Percentiles rank a stretch among this genome's conserved stretches.
Evolutionary conservation across 2,329 filamentous ascomycete genomes (phyloP).

Genomic region (Truncatella angustata): DNA sequence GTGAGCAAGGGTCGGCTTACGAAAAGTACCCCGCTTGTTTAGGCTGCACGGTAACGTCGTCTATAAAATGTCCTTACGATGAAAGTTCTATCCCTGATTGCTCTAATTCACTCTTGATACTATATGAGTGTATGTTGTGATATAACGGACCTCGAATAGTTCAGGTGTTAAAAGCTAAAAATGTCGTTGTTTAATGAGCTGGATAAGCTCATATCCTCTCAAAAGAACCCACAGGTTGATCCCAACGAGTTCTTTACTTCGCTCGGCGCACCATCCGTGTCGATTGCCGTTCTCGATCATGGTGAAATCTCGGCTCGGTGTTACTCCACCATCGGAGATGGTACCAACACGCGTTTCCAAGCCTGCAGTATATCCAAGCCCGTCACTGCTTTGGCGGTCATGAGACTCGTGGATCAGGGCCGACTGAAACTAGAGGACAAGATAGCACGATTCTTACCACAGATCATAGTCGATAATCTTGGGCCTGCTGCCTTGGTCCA

Average conservation of each 20-base stretch:
- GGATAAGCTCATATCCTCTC: neutral
- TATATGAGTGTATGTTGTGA: neutral
- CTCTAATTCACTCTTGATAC: too few species aligned
- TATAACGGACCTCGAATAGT: too few species aligned
- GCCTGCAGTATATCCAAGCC: constrained; percentile 7
- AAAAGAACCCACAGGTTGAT: neutral
- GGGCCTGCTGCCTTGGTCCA: constrained; percentile 2
- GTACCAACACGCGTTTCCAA: constrained; percentile 4
- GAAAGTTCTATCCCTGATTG: too few species aligned
- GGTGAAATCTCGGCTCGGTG: neutral
- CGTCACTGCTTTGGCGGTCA: neutral
- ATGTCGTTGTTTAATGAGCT: constrained; percentile 4
- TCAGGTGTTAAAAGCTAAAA: neutral
- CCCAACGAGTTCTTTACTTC: constrained; percentile 3
- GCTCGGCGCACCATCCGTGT: constrained; percentile 4
- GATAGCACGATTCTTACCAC: neutral
- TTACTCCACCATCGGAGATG: neutral
- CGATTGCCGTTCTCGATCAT: constrained; percentile 7
- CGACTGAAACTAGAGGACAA: constrained; percentile 4
- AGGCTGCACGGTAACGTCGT: too few species aligned
- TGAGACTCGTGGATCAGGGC: constrained; percentile 4
- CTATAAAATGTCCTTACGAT: too few species aligned
- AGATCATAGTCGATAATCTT: neutral
- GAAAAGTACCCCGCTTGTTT: too few species aligned
- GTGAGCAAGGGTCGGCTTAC: too few species aligned